Base-by-base conservation (phyloP, 179 eudicot species). In the Gypsophila paniculata region DNA sequence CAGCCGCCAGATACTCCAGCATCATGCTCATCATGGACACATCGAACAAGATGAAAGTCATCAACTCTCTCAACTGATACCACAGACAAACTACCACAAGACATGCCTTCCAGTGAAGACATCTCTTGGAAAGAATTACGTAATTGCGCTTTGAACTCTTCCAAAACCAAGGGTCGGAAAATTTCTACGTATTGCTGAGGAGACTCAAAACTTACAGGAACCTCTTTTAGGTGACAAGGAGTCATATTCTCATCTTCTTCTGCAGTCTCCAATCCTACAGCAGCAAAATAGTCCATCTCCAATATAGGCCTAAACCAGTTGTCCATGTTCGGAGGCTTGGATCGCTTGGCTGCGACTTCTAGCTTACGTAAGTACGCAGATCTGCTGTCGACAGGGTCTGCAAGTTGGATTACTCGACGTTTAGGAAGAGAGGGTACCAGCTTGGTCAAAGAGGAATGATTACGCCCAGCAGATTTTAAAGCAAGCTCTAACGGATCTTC, bases 61-160 rank as follows among this genome's bases (percentile, higher is more conserved):
- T 95, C 99, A 69, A 92, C 73, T 81, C 96, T 87, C 86, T 95
- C 99, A 80, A 95, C 90, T 44, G 99, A 90, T 65, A 95, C 80
- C 76, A 95, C 96, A 51, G 96, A 95, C 68, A 92, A 36, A 77
- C 89, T 83, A 70, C 96, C 93, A 81, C 89, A 88, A 6, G 79
- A 78, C 85, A 92, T 87, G 19, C 85, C 99, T 77, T 86, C 95
- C 54, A 83, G 69, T 61, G 93, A 89, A 79, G 85, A 65, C 81
- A 87, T 79, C 86, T 95, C 99, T 78, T 79, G 84, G 75, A 82
- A 95, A 67, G 98, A 86, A 80, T 82, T 90, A 64, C 82, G 80
- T 75, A 95, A 70, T 81, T 95, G 99, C 39, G 99, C 99, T 83
- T 95, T 95, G 66, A 95, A 90, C 76, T 95, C 99, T 84, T 95